Percentiles rank a stretch among this genome's conserved stretches.
Conservation (phyloP, 148 eudicot species). For the Salicornia ramosissima region DNA sequence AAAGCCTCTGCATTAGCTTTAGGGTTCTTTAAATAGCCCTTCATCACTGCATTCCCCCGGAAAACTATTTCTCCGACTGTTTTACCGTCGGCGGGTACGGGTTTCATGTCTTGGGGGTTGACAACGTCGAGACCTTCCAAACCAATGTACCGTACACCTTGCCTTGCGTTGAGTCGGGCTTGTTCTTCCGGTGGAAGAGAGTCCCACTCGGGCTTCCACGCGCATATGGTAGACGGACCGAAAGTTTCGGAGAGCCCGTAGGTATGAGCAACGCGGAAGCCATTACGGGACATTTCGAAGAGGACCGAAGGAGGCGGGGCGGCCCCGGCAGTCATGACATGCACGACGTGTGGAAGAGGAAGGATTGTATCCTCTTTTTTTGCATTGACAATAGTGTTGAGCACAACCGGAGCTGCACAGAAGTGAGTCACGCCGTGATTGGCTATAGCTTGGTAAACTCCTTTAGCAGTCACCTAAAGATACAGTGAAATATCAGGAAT, state of each 20-base stretch:
- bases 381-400: slow-evolving; percentile 74
- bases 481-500: not conserved
- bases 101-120: slow-evolving; percentile 52
- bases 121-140: slow-evolving; percentile 73
- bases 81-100: slow-evolving; percentile 80
- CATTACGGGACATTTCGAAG: slow-evolving; percentile 57
- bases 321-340: slow-evolving; percentile 92
- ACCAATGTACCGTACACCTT: slow-evolving; percentile 70
- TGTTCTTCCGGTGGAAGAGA: slow-evolving; percentile 50
- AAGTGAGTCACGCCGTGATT: slow-evolving; percentile 75
- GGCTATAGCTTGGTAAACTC: slow-evolving; percentile 72
- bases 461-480: slow-evolving; percentile 73
- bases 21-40: slow-evolving; percentile 86
- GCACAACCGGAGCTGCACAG: slow-evolving; percentile 96
- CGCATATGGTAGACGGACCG: slow-evolving; percentile 82
- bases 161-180: slow-evolving; percentile 75
- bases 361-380: slow-evolving; percentile 55
- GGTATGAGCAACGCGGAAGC: slow-evolving; percentile 87
- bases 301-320: slow-evolving; percentile 87
- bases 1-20: slow-evolving; percentile 80
- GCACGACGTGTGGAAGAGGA: slow-evolving; percentile 66
- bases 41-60: slow-evolving; percentile 86
- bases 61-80: slow-evolving; percentile 82
- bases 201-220: slow-evolving; percentile 99
- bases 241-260: slow-evolving; percentile 90